Conservation (phyloP, 2,329 filamentous ascomycete genomes). For the Calonectria pauciramosa region DNA sequence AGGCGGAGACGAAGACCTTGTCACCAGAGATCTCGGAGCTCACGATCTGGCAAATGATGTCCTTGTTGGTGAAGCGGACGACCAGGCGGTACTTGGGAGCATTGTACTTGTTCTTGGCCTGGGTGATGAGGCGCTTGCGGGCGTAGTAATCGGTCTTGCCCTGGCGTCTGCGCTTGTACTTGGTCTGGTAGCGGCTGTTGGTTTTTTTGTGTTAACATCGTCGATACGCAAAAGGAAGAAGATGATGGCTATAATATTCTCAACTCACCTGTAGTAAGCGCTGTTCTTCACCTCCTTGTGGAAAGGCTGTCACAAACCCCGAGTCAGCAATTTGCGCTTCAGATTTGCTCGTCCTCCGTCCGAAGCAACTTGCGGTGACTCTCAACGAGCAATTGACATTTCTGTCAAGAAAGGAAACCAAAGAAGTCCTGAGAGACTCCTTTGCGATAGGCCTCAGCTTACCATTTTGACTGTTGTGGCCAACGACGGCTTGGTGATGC, state of each 20-base stretch:
- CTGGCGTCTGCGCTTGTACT: slow-evolving; percentile 96
- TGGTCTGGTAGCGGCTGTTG: slow-evolving; percentile 95
- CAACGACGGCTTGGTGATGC: slow-evolving; percentile 57
- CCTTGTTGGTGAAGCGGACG: slow-evolving; percentile 99
- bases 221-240: neutral
- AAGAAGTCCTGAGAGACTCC: slow-evolving; percentile 31
- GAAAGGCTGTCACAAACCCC: slow-evolving; percentile 80
- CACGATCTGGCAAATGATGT: slow-evolving; percentile 99
- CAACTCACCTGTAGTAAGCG: slow-evolving; percentile 95
- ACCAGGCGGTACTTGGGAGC: slow-evolving; percentile 99
- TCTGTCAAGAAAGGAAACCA: slow-evolving; percentile 54
- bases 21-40: slow-evolving; percentile 96
- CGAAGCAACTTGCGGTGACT: slow-evolving; percentile 99
- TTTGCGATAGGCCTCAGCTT: slow-evolving; percentile 65
- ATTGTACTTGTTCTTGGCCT: slow-evolving; percentile 99
- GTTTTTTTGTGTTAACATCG: slow-evolving; percentile 45
- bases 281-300: slow-evolving; percentile 97
- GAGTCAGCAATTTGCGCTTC: slow-evolving; percentile 99
- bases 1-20: slow-evolving; percentile 94
- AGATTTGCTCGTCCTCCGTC: slow-evolving; percentile 75
- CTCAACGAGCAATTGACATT: slow-evolving; percentile 65
- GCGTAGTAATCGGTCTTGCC: slow-evolving; percentile 99
- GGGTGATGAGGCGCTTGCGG: slow-evolving; percentile 98
- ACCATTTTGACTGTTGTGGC: slow-evolving; percentile 77
- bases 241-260: neutral